Base-by-base conservation (phyloP, 768 basidiomycete species). In the Boletus sensibilis region DNA sequence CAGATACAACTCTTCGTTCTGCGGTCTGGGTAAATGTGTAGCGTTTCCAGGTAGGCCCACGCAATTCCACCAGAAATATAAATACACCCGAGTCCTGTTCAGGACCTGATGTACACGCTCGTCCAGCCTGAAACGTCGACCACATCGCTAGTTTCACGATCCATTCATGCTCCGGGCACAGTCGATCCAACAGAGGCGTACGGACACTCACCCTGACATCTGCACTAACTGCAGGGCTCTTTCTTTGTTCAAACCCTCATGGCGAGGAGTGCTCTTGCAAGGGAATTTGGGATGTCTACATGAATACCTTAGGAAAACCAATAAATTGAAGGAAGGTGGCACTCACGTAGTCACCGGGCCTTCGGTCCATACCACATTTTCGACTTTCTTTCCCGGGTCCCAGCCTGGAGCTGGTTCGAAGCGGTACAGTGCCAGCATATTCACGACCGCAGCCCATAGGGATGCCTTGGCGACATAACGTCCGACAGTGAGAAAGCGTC, bases 381-480 rank as follows among this genome's bases (percentile, higher is more conserved):
- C 35, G 27, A 51, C 56, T 9, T 55, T 58, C 27, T 39, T 18
- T 25, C 52, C 54, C 1, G n/a, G 23, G 12, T 54, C 13, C 49
- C 54, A 59, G n/a, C 46, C 48, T 5, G 43, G 41, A 2, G 16
- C 14, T 1, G 47, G 45, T n/a, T 49, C 50, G 27, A 67, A 42
- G 12, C 33, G 34, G 50, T 60, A 57, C 11, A 55, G 8, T 4
- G 57, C 53, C 11, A 63, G 45, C 29, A 63, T 50, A 8, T 44
- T 53, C 25, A 43, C 64, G 5, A 59, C 25, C 12, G 48, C 43
- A 38, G 48, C 53, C 54, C 70, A 72, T 11, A 77, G 49, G 40
- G 71, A 72, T 4, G 72, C 64, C 7, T 76, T 73, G 0, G 74
- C 77, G 37, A 81, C 63, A 42, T 74, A 50, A 34, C 68, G 62